Evolutionary conservation across 2,329 filamentous ascomycete genomes (phyloP).

Genomic region (Xylariomycetidae sp.): DNA sequence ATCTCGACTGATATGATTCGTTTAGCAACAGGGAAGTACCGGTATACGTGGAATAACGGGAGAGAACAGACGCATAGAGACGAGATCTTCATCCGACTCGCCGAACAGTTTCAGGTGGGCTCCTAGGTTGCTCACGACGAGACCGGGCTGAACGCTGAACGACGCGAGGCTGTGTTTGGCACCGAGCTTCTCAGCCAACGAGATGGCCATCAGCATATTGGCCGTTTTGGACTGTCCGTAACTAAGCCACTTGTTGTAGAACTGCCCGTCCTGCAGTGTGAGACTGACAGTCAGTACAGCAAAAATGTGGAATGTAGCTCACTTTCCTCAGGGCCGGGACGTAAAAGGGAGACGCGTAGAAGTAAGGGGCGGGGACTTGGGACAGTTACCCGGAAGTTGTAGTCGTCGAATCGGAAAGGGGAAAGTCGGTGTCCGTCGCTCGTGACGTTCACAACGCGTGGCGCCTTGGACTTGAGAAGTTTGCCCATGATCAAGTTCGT

Average conservation of each 20-base stretch:
- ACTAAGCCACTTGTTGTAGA: slow-evolving; percentile 24
- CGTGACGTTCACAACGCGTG: slow-evolving; percentile 39
- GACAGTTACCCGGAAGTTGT: slow-evolving; percentile 29
- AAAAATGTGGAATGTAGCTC: background rate
- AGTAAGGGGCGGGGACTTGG: background rate
- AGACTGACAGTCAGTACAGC: background rate
- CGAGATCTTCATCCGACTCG: background rate
- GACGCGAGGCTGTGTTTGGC: slow-evolving; percentile 12
- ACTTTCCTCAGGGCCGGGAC: no score
- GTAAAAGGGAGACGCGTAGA: no score
- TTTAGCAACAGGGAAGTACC: no score
- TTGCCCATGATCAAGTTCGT: slow-evolving; percentile 32
- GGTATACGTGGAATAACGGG: no score
- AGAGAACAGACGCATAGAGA: background rate
- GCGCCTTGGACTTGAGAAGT: slow-evolving; percentile 17
- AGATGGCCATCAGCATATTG: slow-evolving; percentile 23
- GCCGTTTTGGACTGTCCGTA: slow-evolving; percentile 37
- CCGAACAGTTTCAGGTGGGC: slow-evolving; percentile 5
- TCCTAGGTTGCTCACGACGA: slow-evolving; percentile 17
- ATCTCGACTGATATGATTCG: slow-evolving; percentile 1
- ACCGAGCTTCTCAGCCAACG: slow-evolving; percentile 15
- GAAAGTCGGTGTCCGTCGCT: slow-evolving; percentile 38
- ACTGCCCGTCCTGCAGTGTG: slow-evolving; percentile 13
- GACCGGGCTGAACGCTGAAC: slow-evolving; percentile 31
- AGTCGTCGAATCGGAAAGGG: slow-evolving; percentile 38